Evolutionary conservation across 768 basidiomycete species (phyloP), one percentile per base, ranked within the genome.

Genomic region (Tricholoma furcatifolium): DNA sequence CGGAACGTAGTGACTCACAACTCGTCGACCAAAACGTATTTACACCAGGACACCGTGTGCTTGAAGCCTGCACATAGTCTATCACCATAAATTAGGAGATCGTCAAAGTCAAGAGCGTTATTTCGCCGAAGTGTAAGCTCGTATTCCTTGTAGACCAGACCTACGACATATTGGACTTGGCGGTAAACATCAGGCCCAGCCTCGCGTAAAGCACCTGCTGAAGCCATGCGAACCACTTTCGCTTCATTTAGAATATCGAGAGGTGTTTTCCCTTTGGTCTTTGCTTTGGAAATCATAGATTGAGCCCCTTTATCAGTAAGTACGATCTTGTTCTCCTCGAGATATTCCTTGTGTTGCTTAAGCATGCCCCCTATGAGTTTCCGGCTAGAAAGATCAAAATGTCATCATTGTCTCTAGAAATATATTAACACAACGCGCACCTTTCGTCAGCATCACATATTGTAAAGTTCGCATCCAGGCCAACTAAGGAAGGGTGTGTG

Each of bases 91-190:
- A 91, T 64, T 3, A 94, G 75, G 15, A 93, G 73, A 63, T 94
- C 92, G 60, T 96, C 93, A 59, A 94, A 96, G 68, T 96, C 93
- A 10, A 96, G 71, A 30, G 85, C 81, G 59, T 91, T 91, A 56
- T 76, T 81, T 24, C 73, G 70, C 41, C 76, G 70, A 24, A 94
- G 73, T 10, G 72, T 70, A 6, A 70, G 73, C 59, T 91, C 82
- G 66, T 96, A 94, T 10, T 82, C 76, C 15, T 74, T 72, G 64
- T 85, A 91, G 4, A 89, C 68, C 44, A 80, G 68, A 1, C 75
- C 78, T 5, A 80, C 63, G 11, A 83, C 67, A 15, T 63, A 65
- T 20, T 77, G 68, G 34, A 78, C 60, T 17, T 67, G 62, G n/a
- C 63, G 60, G n/a, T 50, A 35, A 18, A 17, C 5, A 35, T 35